phyloP scores from a whole-genome alignment of 2,329 filamentous ascomycete genomes.

The Zasmidium angulare region DNA sequence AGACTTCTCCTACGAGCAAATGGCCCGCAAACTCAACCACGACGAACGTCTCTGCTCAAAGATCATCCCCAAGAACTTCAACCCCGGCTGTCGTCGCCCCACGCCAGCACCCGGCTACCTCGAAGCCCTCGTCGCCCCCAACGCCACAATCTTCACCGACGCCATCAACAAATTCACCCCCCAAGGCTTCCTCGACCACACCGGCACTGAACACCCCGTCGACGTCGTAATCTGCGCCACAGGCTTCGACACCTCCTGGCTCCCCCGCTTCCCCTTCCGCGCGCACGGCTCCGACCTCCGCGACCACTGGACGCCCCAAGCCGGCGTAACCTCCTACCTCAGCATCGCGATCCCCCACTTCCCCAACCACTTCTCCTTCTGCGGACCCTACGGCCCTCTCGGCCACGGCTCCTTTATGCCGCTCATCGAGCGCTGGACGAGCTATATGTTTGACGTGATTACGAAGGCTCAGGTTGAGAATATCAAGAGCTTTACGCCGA shows the following conservation, averaged over 20 bases:
- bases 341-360: slow-evolving; percentile 42
- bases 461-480: slow-evolving; percentile 43
- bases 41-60: slow-evolving; percentile 42
- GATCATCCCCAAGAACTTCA: slow-evolving; percentile 49
- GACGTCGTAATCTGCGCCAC: slow-evolving; percentile 42
- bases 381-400: slow-evolving; percentile 43
- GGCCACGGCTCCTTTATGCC: slow-evolving; percentile 44
- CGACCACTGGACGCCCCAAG: slow-evolving; percentile 37
- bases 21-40: slow-evolving; percentile 42
- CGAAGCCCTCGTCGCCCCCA: slow-evolving; percentile 38
- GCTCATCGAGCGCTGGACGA: slow-evolving; percentile 41
- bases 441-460: slow-evolving; percentile 42
- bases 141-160: slow-evolving; percentile 37
- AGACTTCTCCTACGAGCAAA: slow-evolving; percentile 41
- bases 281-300: slow-evolving; percentile 33
- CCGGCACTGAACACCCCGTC: slow-evolving; percentile 31
- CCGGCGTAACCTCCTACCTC: slow-evolving; percentile 43
- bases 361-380: slow-evolving; percentile 47
- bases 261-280: slow-evolving; percentile 35
- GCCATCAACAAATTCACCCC: slow-evolving; percentile 32
- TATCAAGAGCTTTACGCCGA: slow-evolving; percentile 42
- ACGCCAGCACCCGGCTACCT: slow-evolving; percentile 47
- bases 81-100: slow-evolving; percentile 41
- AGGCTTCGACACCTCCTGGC: slow-evolving; percentile 39
- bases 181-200: slow-evolving; percentile 34